Conservation (phyloP, 106 monocot species). For the Cymbidium sinense region DNA sequence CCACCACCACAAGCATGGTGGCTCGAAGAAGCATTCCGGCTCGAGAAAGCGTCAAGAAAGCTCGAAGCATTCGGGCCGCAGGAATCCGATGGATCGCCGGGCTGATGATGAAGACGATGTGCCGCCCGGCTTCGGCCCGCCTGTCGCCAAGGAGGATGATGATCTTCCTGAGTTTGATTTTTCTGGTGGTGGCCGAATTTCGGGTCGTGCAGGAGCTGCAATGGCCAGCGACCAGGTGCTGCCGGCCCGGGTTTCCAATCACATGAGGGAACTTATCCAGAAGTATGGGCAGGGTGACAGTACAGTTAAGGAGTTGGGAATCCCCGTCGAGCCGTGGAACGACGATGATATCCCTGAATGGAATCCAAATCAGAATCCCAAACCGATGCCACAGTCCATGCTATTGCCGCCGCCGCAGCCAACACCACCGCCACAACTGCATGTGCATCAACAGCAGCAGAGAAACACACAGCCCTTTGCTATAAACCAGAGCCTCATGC, state of each 20-base stretch:
- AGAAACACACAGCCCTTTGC: constrained; percentile 1
- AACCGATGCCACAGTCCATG: constrained; percentile 4
- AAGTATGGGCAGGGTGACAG: constrained; percentile 53
- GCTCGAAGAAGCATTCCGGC: constrained; percentile 33
- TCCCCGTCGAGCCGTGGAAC: constrained; percentile 30
- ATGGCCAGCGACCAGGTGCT: too few species aligned
- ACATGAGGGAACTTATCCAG: constrained; percentile 61
- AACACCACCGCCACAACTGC: constrained; percentile 1
- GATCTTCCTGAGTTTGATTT: constrained; percentile 93
- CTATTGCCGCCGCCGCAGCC: constrained; percentile 11
- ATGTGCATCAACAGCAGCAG: constrained; percentile 15
- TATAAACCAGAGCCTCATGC: constrained; percentile 13
- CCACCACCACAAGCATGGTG: constrained; percentile 18
- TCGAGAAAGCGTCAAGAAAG: constrained; percentile 34
- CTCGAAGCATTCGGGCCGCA: constrained; percentile 1
- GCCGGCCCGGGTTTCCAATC: constrained; percentile 9
- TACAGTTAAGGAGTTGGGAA: background rate
- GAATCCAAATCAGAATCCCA: constrained; percentile 34
- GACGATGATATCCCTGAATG: constrained; percentile 70
- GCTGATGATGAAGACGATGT: constrained; percentile 52
- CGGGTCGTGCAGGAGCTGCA: background rate
- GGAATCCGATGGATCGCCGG: background rate
- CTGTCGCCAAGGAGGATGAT: constrained; percentile 43
- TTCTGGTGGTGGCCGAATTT: constrained; percentile 3
- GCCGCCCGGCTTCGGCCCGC: constrained; percentile 86